Base-by-base conservation (phyloP, 2,329 filamentous ascomycete species). In the Pseudofabraea citricarpa region DNA sequence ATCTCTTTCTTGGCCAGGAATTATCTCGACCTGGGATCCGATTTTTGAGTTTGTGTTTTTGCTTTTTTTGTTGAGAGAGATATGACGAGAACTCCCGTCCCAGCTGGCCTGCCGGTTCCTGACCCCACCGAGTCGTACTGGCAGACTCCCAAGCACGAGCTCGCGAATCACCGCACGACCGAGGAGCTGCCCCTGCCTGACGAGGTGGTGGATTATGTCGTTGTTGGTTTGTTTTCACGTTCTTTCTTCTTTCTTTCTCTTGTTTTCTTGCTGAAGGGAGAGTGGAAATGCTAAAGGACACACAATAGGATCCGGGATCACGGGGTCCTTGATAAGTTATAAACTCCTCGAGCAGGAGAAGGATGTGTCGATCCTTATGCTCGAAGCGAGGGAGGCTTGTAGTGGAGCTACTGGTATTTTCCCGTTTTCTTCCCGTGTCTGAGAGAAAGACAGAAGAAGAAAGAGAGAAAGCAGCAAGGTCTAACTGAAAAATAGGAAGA, bases 81-180 rank as follows among this genome's bases (percentile, higher is more conserved):
- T 12, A 29, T 4, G 15, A n/a, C 6, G 3, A 29, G 6, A 37
- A 37, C 4, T 3, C 12, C n/a, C 12, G 32, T 35, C 40, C 41
- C 44, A 7, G 35, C 46, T 15, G 55, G 59, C 5, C 48, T 61
- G 20, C 62, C 60, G 16, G 41, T 49, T 18, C 47, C 54, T 1
- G 56, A 62, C 37, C 56, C 60, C 2, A 61, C 56, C 6, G 45
- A 36, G 20, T 51, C 59, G 6, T 64, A 65, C 43, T 64, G 61
- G 60, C 61, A 61, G 20, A 44, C 53, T 12, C 51, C 51, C 6
- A 55, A 57, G 2, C 56, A 58, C 27, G 47, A 46, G 6, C 54
- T 59, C 23, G 55, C 60, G 29, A 46, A 63, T 31, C 56, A 57
- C 32, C 58, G 60, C 24, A 60, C 51, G n/a, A 63, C 59, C 3